Base-by-base conservation (phyloP, 345 rosid species). In the Cardamine resedifolia region DNA sequence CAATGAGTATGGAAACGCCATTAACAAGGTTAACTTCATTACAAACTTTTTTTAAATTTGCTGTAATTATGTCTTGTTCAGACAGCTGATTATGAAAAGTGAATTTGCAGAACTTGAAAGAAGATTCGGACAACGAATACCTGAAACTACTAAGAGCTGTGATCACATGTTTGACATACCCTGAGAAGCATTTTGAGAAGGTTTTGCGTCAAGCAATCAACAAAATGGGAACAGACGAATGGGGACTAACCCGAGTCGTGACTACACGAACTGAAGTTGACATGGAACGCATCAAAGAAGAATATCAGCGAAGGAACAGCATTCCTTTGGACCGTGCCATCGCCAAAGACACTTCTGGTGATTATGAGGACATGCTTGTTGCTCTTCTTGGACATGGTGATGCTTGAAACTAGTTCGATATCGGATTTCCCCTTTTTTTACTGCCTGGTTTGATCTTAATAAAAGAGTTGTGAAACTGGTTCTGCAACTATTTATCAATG, bases 141-240 rank as follows among this genome's bases (percentile, higher is more conserved):
- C 75, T 86, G 14, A 74, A 71, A 24, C 76, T 86, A 5, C 66
- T 90, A 28, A 86, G 92, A 79, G 77, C 83, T 57, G 84, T 83
- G 2, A 57, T 90, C 49, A 86, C 83, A 64, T 90, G 94, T 71
- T 70, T 90, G 80, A 75, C 78, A 41, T 76, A 76, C 47, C 92
- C 94, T 1, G 89, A 85, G 80, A 82, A 70, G 47, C 83, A 87
- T 64, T 90, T 86, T 33, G 88, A 79, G 81, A 85, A 91, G 77
- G 81, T 82, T 45, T 77, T 93, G 24, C 87, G 90, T 59, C 80
- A 72, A 10, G 82, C 94, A 1, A 84, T 93, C 51, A 85, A 88
- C 73, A 89, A 10, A 58, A 66, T 50, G 12, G 97, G 96, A 78
- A 93, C 92, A 10, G 92, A 90, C 43, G 96, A 90, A 79, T 91